phyloP scores from a whole-genome alignment of 148 eudicot genomes.

The Rhododendron kiyosumense region DNA sequence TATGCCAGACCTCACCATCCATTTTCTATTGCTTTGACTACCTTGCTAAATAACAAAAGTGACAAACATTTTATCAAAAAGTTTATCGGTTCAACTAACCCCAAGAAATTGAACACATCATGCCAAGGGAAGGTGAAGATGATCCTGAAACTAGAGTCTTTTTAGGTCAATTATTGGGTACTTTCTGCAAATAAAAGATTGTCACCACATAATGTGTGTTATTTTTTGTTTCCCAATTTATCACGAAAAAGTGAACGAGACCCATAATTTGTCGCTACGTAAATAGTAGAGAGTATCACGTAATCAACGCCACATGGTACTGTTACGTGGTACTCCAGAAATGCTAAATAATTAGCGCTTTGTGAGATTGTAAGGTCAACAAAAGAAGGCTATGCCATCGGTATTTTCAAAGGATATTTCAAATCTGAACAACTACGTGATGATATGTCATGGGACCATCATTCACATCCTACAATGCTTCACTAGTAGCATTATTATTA shows the following conservation, averaged over 20 bases:
- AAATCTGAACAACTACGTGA: neutral
- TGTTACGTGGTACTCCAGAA: too few species aligned
- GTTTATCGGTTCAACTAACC: conserved; percentile 5
- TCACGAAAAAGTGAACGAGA: too few species aligned
- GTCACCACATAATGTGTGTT: too few species aligned
- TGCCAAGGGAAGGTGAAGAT: conserved; percentile 24
- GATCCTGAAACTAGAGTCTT: conserved; percentile 8
- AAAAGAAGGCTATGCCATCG: conserved; percentile 8
- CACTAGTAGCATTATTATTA: neutral
- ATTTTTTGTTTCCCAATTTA: too few species aligned
- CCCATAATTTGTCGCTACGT: too few species aligned
- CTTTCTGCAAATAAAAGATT: too few species aligned
- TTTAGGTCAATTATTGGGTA: neutral
- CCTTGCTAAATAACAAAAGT: neutral
- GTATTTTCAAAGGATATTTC: neutral
- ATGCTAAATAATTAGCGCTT: too few species aligned
- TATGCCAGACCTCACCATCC: neutral
- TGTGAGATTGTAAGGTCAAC: conserved; percentile 17
- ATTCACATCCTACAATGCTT: neutral
- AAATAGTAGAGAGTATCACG: too few species aligned
- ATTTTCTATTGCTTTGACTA: neutral
- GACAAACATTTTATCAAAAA: neutral
- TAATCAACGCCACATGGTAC: too few species aligned
- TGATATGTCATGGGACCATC: neutral
- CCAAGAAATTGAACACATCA: conserved; percentile 11